phyloP scores from a whole-genome alignment of 108 stramenopile species.

The Pseudonitzschia pungens region DNA sequence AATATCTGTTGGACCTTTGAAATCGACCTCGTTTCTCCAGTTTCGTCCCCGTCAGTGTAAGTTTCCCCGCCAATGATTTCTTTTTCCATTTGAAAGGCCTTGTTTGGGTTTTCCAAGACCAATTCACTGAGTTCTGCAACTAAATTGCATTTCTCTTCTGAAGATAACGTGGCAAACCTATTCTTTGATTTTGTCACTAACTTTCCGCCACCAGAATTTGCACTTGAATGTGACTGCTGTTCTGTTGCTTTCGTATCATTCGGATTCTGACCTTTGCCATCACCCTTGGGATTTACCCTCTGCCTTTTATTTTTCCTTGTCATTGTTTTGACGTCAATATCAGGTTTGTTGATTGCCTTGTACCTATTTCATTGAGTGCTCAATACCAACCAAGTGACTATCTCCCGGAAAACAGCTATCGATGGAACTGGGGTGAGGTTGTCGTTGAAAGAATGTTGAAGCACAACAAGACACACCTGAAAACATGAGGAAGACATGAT shows the following conservation, averaged over 20 bases:
- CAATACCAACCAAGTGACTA: too few relatives aligned
- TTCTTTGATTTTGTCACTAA: not conserved
- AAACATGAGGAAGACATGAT: too few relatives aligned
- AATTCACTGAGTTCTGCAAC: conserved; percentile 80
- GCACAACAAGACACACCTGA: too few relatives aligned
- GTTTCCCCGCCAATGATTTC: conserved; percentile 8
- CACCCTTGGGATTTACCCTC: conserved; percentile 6
- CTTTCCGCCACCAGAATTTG: not conserved
- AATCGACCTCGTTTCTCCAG: conserved; percentile 25
- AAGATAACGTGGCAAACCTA: conserved; percentile 17
- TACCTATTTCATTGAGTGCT: too few relatives aligned
- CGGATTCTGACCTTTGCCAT: conserved; percentile 1
- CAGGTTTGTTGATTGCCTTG: too few relatives aligned
- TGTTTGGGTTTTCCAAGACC: conserved; percentile 67
- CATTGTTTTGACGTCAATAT: not conserved
- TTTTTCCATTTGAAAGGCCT: conserved; percentile 50
- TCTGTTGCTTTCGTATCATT: conserved; percentile 6
- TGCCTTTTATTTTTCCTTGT: conserved; percentile 15
- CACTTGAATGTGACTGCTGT: too few relatives aligned
- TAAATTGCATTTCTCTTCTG: conserved; percentile 55
- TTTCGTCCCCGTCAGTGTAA: conserved; percentile 9
- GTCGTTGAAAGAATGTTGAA: too few relatives aligned
- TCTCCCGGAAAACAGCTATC: too few relatives aligned
- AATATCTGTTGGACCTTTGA: conserved; percentile 62
- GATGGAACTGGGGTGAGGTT: too few relatives aligned